These are phyloP conservation scores for Rhamnella rubrinervis DNA, from an alignment of 331 rosid species.

Conservation along the genomic window DNA sequence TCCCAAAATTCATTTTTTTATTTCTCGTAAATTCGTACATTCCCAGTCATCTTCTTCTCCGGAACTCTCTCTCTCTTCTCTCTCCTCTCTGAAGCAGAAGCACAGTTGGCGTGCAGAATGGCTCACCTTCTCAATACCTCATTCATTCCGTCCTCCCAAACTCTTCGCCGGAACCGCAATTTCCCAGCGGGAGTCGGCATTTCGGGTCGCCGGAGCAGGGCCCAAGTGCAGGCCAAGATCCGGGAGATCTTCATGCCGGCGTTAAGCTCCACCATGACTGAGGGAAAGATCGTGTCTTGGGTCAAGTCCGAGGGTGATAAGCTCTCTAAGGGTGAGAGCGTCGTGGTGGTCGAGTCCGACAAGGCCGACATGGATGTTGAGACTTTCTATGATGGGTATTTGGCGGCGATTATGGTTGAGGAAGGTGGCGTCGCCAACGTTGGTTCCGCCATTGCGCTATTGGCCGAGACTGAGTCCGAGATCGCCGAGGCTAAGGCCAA, in stretches of 20 bases:
- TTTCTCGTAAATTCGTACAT: slow-evolving; percentile 2
- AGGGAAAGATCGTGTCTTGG: slow-evolving; percentile 94
- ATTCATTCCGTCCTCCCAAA: slow-evolving; percentile 47
- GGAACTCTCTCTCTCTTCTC: not conserved
- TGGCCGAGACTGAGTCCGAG: slow-evolving; percentile 87
- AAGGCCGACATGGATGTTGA: slow-evolving; percentile 99
- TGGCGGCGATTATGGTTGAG: slow-evolving; percentile 92
- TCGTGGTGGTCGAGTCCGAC: slow-evolving; percentile 96
- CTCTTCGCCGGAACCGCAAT: slow-evolving; percentile 38
- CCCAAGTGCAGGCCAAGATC: slow-evolving; percentile 66
- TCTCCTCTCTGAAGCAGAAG: not conserved
- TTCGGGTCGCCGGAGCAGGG: slow-evolving; percentile 17
- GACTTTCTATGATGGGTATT: slow-evolving; percentile 90
- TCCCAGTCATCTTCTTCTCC: not conserved
- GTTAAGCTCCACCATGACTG: slow-evolving; percentile 92
- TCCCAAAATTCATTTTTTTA: not conserved
- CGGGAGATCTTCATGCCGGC: slow-evolving; percentile 98
- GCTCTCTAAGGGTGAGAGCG: slow-evolving; percentile 94
- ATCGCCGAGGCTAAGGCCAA: slow-evolving; percentile 67
- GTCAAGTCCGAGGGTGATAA: slow-evolving; percentile 84
- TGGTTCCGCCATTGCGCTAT: slow-evolving; percentile 86
- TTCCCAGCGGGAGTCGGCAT: slow-evolving; percentile 7
- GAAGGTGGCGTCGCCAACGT: slow-evolving; percentile 90
- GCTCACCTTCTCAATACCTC: slow-evolving; percentile 72
- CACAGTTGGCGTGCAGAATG: slow-evolving; percentile 26